Evolutionary conservation across 257 asterid species (phyloP).

Genomic region (Ocimum tenuiflorum): DNA sequence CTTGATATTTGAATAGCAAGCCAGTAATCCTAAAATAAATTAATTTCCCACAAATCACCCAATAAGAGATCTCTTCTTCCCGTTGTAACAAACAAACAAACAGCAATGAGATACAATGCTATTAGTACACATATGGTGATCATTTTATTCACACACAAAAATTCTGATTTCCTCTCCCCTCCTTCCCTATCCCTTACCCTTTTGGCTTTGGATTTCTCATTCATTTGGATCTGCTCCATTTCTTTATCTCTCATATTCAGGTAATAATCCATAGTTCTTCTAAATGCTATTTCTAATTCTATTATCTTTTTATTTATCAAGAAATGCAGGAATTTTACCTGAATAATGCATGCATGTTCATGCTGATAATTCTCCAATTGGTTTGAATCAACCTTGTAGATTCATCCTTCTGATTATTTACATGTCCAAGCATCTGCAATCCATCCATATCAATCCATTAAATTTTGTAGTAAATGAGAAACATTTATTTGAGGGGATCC

Average conservation of each 20-base stretch:
- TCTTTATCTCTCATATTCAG: constrained; percentile 14
- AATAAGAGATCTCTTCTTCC: no score
- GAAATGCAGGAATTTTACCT: neutral
- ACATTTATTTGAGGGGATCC: neutral
- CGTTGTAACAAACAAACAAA: neutral
- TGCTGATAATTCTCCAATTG: neutral
- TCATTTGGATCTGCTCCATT: constrained; percentile 11
- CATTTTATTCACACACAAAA: constrained; percentile 6
- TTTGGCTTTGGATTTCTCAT: neutral
- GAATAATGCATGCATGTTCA: neutral
- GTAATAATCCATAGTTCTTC: neutral
- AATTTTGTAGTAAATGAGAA: neutral
- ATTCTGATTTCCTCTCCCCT: constrained; percentile 16
- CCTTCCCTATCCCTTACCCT: neutral
- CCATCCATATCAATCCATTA: no score
- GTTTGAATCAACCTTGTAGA: neutral
- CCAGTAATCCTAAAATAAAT: no score
- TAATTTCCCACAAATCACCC: no score
- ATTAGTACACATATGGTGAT: neutral
- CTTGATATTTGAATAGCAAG: no score
- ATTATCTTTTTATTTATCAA: neutral
- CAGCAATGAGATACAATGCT: neutral
- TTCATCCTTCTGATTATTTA: neutral
- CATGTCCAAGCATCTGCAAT: neutral
- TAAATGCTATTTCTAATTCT: neutral